Evolutionary conservation across 768 basidiomycete genomes (phyloP).

Genomic region (Cystofilobasidium capitatum): DNA sequence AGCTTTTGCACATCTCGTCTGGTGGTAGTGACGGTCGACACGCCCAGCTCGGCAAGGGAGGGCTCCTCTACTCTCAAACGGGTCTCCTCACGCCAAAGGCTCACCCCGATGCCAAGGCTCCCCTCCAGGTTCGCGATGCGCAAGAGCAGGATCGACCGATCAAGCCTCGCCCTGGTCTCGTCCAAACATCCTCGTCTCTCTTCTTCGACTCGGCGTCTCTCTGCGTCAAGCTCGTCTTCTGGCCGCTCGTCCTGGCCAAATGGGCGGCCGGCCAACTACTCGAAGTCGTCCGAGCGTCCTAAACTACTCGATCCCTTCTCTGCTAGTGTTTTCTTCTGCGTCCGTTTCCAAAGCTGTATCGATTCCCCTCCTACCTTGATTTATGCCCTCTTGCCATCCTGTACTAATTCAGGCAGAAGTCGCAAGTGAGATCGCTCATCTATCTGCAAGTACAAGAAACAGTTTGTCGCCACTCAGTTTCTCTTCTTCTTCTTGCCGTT

Average conservation of each 20-base stretch:
- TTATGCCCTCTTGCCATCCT: no score
- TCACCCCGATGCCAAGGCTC: not conserved
- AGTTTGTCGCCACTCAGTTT: not conserved
- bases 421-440: no score
- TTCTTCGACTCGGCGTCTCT: no score
- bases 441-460: no score
- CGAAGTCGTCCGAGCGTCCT: not conserved
- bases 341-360: no score
- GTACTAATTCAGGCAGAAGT: no score
- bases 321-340: no score
- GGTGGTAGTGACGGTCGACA: not conserved
- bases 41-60: not conserved
- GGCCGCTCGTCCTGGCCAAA: not conserved
- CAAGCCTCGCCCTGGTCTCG: no score
- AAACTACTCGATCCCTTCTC: no score
- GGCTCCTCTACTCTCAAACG: not conserved
- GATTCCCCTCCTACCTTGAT: no score
- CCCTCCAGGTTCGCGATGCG: no score
- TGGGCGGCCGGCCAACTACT: not conserved
- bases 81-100: not conserved
- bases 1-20: not conserved
- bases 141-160: not conserved
- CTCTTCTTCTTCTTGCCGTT: constrained; percentile 12
- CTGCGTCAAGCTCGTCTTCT: not conserved
- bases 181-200: no score